A percentile compares a stretch with the other conserved stretches of the same genome.
phyloP scores from a whole-genome alignment of 176 grass and related monocot species.

The Melocanna baccifera region DNA sequence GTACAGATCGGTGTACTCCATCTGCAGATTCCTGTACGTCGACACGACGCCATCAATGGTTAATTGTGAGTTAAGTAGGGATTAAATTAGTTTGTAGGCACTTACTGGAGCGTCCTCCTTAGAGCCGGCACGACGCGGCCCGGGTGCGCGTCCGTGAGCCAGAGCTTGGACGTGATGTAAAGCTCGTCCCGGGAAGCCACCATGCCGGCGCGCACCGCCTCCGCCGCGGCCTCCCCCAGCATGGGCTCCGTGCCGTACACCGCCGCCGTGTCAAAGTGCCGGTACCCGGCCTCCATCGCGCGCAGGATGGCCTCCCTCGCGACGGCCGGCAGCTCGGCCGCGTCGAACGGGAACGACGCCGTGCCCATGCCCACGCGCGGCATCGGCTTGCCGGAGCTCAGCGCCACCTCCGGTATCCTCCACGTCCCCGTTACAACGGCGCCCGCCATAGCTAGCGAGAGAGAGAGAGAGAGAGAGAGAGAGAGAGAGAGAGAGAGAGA shows the following conservation, averaged over 20 bases:
- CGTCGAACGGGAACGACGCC: neutral
- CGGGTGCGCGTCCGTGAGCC: constrained; percentile 8
- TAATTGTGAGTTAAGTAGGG: too few relatives aligned
- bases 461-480: too few relatives aligned
- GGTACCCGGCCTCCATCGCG: constrained; percentile 27
- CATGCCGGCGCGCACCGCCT: neutral
- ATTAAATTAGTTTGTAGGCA: too few relatives aligned
- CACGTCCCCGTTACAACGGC: too few relatives aligned
- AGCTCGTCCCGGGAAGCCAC: constrained; percentile 18
- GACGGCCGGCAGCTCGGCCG: neutral
- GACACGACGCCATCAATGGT: too few relatives aligned
- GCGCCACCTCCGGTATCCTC: neutral
- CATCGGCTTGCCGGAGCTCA: constrained; percentile 23
- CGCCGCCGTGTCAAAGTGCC: constrained; percentile 42
- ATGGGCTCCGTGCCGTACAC: constrained; percentile 12
- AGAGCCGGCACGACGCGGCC: constrained; percentile 32
- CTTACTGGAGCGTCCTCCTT: constrained; percentile 3
- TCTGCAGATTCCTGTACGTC: neutral
- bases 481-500: too few relatives aligned
- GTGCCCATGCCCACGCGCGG: constrained; percentile 41
- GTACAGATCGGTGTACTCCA: constrained; percentile 28
- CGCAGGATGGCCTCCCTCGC: neutral
- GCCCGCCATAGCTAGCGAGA: neutral
- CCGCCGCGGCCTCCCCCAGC: constrained; percentile 9
- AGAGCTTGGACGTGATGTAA: constrained; percentile 49